A percentile compares a stretch with the other conserved stretches of the same genome.
These are phyloP conservation scores for Coniochaeta sp. DNA, from an alignment of 2,329 filamentous ascomycete genomes.

Conservation along the genomic window DNA sequence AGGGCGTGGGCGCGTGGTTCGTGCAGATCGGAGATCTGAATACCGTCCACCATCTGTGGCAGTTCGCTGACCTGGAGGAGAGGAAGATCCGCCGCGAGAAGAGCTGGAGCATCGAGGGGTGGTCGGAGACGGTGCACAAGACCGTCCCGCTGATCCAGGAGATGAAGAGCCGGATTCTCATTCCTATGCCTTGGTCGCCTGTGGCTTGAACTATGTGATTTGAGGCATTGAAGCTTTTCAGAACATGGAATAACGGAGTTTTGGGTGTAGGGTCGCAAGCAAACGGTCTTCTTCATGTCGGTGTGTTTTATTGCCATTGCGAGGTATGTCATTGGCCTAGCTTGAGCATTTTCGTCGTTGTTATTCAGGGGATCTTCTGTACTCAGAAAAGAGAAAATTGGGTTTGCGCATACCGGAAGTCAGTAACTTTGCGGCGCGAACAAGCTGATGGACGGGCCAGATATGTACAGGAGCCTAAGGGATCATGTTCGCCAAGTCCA, in stretches of 20 bases:
- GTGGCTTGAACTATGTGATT: slow-evolving; percentile 54
- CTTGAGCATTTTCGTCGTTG: slow-evolving; percentile 1
- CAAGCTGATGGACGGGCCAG: neutral
- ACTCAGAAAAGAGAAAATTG: neutral
- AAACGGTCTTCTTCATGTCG: neutral
- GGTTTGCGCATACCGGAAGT: neutral
- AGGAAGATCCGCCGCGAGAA: slow-evolving; percentile 83
- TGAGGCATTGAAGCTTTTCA: neutral
- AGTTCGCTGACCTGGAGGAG: slow-evolving; percentile 95
- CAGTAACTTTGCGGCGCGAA: neutral
- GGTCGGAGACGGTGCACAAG: slow-evolving; percentile 97
- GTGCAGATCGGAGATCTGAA: slow-evolving; percentile 97
- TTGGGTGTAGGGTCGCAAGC: neutral
- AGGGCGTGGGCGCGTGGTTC: slow-evolving; percentile 97
- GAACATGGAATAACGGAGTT: neutral
- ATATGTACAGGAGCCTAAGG: slow-evolving; percentile 3
- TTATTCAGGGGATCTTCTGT: neutral
- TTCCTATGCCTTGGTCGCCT: slow-evolving; percentile 95
- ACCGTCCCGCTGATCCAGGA: slow-evolving; percentile 93
- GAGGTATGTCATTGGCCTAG: neutral
- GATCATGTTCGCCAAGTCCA: neutral
- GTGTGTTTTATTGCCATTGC: neutral
- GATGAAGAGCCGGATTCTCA: slow-evolving; percentile 91
- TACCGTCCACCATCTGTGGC: slow-evolving; percentile 97
- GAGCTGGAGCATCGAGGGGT: slow-evolving; percentile 92